Base-by-base conservation (phyloP, 306 rosid species). In the Ormosia emarginata region DNA sequence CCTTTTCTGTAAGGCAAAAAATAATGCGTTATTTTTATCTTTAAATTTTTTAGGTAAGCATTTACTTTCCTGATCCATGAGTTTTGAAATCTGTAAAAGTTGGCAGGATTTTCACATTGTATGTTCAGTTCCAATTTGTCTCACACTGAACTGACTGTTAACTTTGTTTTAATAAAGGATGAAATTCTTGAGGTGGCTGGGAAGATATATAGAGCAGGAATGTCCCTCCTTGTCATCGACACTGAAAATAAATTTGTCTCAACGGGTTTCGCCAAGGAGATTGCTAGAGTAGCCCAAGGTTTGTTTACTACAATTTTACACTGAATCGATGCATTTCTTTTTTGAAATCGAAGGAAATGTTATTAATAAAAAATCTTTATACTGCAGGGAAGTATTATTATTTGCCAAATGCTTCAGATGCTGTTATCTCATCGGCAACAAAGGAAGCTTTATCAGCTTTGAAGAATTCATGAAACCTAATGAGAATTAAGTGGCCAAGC, bases 261-360 rank as follows among this genome's bases (percentile, higher is more conserved):
- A 4, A 95, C 99, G 15, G 99, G 99, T 77, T 95, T 95, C 63
- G 99, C 99, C 57, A 92, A 95, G 94, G 99, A 93, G 82, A 91
- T 93, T 67, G 99, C 99, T 12, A 93, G 99, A 90, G 97, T 95
- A 47, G 95, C 98, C 64, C 99, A 95, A 90, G 99, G 99, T 95
- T 86, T 79, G 87, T 82, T 80, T 62, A 7, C 62, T 85, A 34
- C 24, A 67, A 55, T 61, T 53, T 73, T 41, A 59, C 77, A 59
- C 77, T 40, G 43, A 46, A 72, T 87, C 66, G 14, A 29, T 79
- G 71, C 41, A 39, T 66, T 39, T 65, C 67, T 67, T 14, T 75
- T 74, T 52, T 64, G 53, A 56, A 57, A 46, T 69, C 62, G 56
- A 43, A 71, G 72, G 70, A 46, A 74, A 43, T 67, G 34, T 61